Conservation (phyloP, 2,329 filamentous ascomycete species). For the Trichoderma sp. region DNA sequence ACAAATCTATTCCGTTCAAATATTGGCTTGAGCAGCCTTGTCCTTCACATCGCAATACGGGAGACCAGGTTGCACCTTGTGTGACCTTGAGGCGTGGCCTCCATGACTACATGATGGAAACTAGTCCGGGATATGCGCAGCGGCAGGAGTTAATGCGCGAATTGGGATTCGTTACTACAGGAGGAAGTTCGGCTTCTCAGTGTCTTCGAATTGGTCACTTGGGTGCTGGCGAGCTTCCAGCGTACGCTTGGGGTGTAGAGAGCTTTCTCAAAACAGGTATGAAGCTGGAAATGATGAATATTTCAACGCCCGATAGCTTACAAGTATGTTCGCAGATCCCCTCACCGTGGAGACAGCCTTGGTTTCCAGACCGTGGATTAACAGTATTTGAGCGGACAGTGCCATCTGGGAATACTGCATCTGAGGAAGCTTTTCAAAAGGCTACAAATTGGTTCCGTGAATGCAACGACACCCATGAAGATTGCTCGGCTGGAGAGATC, state of each 20-base stretch:
- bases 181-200: background rate
- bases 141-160: background rate
- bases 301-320: background rate
- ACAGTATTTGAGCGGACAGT: background rate
- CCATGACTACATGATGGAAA: slow-evolving; percentile 15
- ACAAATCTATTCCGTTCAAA: slow-evolving; percentile 5
- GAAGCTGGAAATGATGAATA: background rate
- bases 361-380: slow-evolving; percentile 16
- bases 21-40: slow-evolving; percentile 18
- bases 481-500: background rate
- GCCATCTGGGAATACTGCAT: slow-evolving; percentile 2
- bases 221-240: background rate
- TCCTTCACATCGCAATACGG: background rate
- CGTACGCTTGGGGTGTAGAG: background rate
- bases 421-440: slow-evolving; percentile 9
- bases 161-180: slow-evolving; percentile 2
- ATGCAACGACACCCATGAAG: background rate
- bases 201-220: slow-evolving; percentile 8
- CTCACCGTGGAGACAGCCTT: slow-evolving; percentile 17
- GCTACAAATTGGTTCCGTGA: slow-evolving; percentile 6
- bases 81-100: slow-evolving; percentile 6
- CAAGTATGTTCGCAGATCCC: background rate
- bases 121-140: background rate
- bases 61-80: background rate
- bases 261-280: slow-evolving; percentile 1